Base-by-base conservation (phyloP, 2,329 filamentous ascomycete species). In the Balansia obtecta region DNA sequence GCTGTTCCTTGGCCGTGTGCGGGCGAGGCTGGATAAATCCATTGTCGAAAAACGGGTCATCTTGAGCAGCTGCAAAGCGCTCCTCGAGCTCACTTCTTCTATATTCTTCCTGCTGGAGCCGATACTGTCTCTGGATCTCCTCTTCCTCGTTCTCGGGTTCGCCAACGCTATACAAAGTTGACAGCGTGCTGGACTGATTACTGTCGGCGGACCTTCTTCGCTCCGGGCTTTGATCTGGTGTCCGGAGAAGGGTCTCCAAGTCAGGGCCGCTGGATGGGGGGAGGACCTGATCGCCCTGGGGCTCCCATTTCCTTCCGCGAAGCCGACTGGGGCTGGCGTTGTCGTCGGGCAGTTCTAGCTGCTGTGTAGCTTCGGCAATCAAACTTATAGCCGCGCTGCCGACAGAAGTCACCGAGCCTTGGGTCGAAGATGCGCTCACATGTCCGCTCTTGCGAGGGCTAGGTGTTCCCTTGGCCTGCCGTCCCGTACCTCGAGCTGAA, bases 161-260 rank as follows among this genome's bases (percentile, higher is more conserved):
- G 32, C 76, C 74, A 45, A 72, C 73, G 52, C 76, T 79, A 54
- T 79, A 78, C 5, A 80, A 60, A 0, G 77, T 80, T 4, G 77
- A 80, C 5, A 80, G 63, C 2, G 74, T 71, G 39, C 75, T 79
- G 0, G 75, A 78, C 13, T 68, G 63, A 9, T 73, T 67, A 53
- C 72, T 77, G 4, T 68, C 64, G 4, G 60, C 51, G 0, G 71
- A 73, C 4, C 48, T 51, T n/a, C 59, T 52, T 18, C 60, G 49
- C 34, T 59, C 49, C 22, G 53, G 56, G 7, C 57, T 54, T 10
- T 57, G 52, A 37, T 56, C 48, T n/a, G 51, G 47, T 4, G 55
- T 57, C 9, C 12, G 48, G 12, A 49, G 45, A 20, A 50, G 43
- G 3, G 55, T 58, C 11, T 51, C 48, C 41, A 50, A 33, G 7